These are phyloP conservation scores for Pseudogymnoascus sp. DNA, from an alignment of 2,329 filamentous ascomycete species.

Conservation along the genomic window DNA sequence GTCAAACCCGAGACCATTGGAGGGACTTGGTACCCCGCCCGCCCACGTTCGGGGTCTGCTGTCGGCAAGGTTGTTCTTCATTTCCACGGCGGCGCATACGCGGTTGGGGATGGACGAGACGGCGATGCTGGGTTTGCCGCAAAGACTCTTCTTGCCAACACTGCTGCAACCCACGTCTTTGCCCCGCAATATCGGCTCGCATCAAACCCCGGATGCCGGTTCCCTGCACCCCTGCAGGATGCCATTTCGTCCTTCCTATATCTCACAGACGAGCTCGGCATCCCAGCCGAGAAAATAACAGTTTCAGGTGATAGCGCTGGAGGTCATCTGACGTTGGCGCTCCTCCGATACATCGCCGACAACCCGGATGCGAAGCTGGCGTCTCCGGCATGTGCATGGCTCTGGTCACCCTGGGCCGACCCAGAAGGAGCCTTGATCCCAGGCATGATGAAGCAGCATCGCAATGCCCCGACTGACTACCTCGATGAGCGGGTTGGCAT, in stretches of 20 bases:
- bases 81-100: constrained; percentile 41
- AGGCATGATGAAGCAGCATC: not conserved
- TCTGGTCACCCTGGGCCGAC: constrained; percentile 38
- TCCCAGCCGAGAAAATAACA: constrained; percentile 34
- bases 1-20: constrained; percentile 21
- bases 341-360: constrained; percentile 38
- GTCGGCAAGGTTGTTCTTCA: constrained; percentile 33
- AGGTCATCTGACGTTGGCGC: constrained; percentile 35
- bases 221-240: constrained; percentile 44
- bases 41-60: not conserved
- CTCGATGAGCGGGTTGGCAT: constrained; percentile 29
- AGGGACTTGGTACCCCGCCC: constrained; percentile 25
- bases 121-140: constrained; percentile 27
- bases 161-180: constrained; percentile 32
- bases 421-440: constrained; percentile 26
- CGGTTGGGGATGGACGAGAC: constrained; percentile 34
- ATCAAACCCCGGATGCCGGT: constrained; percentile 34
- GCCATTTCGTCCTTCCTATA: constrained; percentile 37
- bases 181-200: constrained; percentile 40
- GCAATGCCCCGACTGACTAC: constrained; percentile 32
- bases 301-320: constrained; percentile 42
- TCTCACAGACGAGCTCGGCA: constrained; percentile 28
- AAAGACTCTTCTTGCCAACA: constrained; percentile 29
- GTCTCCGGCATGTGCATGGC: constrained; percentile 29
- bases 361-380: constrained; percentile 27